Evolutionary conservation across 495 filamentous ascomycete genomes (phyloP).

Genomic region (Aspergillus panamensis): DNA sequence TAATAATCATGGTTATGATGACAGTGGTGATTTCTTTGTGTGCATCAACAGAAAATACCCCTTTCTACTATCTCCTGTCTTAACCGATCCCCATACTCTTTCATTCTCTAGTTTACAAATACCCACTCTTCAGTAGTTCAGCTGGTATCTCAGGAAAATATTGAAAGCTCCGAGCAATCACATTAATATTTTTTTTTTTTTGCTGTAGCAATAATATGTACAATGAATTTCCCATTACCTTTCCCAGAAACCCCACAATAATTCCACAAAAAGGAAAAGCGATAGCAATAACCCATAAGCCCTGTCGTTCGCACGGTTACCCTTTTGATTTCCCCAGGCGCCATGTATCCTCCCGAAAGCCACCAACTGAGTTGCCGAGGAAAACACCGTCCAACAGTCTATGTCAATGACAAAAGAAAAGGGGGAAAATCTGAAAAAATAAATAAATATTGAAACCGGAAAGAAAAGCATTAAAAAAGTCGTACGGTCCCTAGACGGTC

Average conservation of each 20-base stretch:
- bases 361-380: constrained; percentile 22
- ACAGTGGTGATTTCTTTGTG: too few relatives aligned
- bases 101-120: too few relatives aligned
- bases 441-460: constrained; percentile 12
- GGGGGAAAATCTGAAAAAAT: constrained; percentile 6
- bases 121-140: too few relatives aligned
- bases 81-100: too few relatives aligned
- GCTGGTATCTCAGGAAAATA: too few relatives aligned
- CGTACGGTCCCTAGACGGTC: not conserved
- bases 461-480: constrained; percentile 14
- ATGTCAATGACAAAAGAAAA: constrained; percentile 19
- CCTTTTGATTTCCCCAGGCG: constrained; percentile 28
- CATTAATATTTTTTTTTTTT: not conserved
- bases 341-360: constrained; percentile 30
- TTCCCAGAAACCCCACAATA: constrained; percentile 8
- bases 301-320: constrained; percentile 19
- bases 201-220: constrained; percentile 22
- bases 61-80: too few relatives aligned
- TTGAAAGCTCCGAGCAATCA: too few relatives aligned
- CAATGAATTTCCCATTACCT: constrained; percentile 16
- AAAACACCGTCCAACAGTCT: constrained; percentile 29
- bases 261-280: constrained; percentile 14
- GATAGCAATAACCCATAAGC: constrained; percentile 19
- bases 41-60: too few relatives aligned
- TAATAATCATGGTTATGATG: too few relatives aligned